Base-by-base conservation (phyloP, 495 filamentous ascomycete species). In the Aspergillus heteromorphus region DNA sequence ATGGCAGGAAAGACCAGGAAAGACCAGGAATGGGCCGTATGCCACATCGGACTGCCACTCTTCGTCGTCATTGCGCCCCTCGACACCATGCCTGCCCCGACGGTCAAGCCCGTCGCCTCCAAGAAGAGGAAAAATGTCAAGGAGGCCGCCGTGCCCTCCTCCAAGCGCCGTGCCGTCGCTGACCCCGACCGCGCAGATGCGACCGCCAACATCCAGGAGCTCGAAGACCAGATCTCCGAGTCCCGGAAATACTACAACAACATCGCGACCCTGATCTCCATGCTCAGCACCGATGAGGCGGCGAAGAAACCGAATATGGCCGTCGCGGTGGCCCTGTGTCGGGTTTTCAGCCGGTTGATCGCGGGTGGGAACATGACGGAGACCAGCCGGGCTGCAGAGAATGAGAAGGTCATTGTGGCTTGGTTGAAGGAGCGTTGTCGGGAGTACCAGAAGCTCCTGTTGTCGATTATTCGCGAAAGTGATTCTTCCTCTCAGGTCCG, bases 241-340 rank as follows among this genome's bases (percentile, higher is more conserved):
- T 95, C 90, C 21, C 86, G 85, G 54, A 88, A 88, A 66, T 78
- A 96, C 68, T 96, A 93, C 77, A 97, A 98, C 74, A 91, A 93
- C 60, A 95, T 97, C 62, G 83, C 84, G 8, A 84, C 75, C 0
- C 70, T 97, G 38, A 74, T 95, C 31, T 76, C 77, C 8, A 73
- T 83, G 58, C 73, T 85, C 9, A 73, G 80, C 67, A 67, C 72
- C 19, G 69, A 80, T 16, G 67, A 75, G 6, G 58, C 71, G 9
- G 62, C 66, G 11, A 67, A 71, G 20, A 70, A 72, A 9, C 73
- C 73, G 2, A 71, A 78, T 56, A 62, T 87, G 9, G 73, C 83
- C 18, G 88, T 90, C 0, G 82, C 86, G 0, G 86, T 95, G 16
- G 83, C 91, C 1, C 75, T 97, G 23, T 97, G 91, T 65, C 84